These are phyloP conservation scores for Sextonia rubra DNA, from an alignment of 164 flowering plant genomes.

Conservation along the genomic window DNA sequence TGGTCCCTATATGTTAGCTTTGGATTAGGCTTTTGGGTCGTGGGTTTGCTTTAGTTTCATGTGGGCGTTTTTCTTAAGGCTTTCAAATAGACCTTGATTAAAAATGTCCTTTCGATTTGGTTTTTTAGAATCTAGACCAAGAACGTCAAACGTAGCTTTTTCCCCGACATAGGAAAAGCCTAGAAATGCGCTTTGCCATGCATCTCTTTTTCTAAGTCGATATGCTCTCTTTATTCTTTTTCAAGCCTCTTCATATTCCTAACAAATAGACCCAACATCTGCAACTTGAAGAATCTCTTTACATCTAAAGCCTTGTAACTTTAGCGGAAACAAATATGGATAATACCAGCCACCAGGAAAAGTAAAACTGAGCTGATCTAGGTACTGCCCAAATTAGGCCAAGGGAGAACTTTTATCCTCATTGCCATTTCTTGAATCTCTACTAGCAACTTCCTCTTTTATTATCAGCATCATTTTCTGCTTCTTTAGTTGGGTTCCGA, in stretches of 20 bases:
- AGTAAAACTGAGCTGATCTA: slow-evolving; percentile 20
- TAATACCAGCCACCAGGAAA: slow-evolving; percentile 22
- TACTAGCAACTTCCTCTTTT: neutral
- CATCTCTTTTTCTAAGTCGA: slow-evolving; percentile 13
- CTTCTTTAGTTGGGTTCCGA: neutral
- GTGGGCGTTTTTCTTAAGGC: slow-evolving; percentile 17
- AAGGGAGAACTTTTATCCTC: neutral
- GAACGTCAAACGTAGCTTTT: slow-evolving; percentile 21
- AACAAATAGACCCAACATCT: slow-evolving; percentile 28
- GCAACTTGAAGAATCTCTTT: slow-evolving; percentile 37
- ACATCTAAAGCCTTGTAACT: slow-evolving; percentile 28
- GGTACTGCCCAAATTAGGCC: slow-evolving; percentile 4
- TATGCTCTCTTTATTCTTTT: slow-evolving; percentile 27
- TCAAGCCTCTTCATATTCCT: slow-evolving; percentile 39
- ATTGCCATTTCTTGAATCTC: neutral
- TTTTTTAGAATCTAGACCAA: slow-evolving; percentile 14
- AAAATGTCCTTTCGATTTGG: slow-evolving; percentile 8
- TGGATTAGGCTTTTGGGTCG: slow-evolving; percentile 4
- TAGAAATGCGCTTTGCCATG: slow-evolving; percentile 20
- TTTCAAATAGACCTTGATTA: slow-evolving; percentile 14
- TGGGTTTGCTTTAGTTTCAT: slow-evolving; percentile 16
- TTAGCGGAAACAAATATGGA: slow-evolving; percentile 27
- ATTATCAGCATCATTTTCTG: neutral
- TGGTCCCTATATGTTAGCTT: slow-evolving; percentile 4
- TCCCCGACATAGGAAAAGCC: slow-evolving; percentile 24